phyloP scores from a whole-genome alignment of 306 rosid species.

The Ziziphus jujuba region DNA sequence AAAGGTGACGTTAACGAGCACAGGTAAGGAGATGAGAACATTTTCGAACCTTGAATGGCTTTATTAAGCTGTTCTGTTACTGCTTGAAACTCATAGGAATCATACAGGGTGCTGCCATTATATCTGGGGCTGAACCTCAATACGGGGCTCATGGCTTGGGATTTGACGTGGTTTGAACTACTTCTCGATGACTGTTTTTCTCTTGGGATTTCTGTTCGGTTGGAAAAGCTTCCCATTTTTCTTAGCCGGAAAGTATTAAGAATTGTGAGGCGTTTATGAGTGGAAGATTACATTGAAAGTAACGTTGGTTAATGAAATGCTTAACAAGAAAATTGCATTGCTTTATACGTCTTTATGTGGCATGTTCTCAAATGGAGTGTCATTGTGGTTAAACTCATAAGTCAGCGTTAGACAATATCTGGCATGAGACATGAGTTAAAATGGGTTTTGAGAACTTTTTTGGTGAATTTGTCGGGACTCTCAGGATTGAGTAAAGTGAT shows the following conservation, averaged over 20 bases:
- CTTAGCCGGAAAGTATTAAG: slow-evolving; percentile 2
- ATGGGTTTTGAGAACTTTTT: too few relatives aligned
- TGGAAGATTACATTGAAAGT: slow-evolving; percentile 40
- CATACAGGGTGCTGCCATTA: slow-evolving; percentile 56
- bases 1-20: slow-evolving; percentile 39
- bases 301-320: slow-evolving; percentile 29
- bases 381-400: neutral
- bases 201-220: slow-evolving; percentile 24
- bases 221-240: slow-evolving; percentile 25
- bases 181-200: slow-evolving; percentile 13
- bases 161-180: neutral
- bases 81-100: slow-evolving; percentile 55
- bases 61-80: slow-evolving; percentile 56
- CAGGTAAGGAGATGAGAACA: slow-evolving; percentile 29
- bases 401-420: neutral
- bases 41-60: slow-evolving; percentile 47
- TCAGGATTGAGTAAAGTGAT: too few relatives aligned
- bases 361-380: slow-evolving; percentile 15
- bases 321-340: slow-evolving; percentile 41
- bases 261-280: slow-evolving; percentile 6
- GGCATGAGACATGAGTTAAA: too few relatives aligned
- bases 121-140: slow-evolving; percentile 31
- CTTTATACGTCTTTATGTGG: slow-evolving; percentile 38
- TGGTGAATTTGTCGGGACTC: too few relatives aligned
- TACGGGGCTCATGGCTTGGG: slow-evolving; percentile 15